Base-by-base conservation (phyloP, 306 rosid genomes). In the Castanopsis chinensis region DNA sequence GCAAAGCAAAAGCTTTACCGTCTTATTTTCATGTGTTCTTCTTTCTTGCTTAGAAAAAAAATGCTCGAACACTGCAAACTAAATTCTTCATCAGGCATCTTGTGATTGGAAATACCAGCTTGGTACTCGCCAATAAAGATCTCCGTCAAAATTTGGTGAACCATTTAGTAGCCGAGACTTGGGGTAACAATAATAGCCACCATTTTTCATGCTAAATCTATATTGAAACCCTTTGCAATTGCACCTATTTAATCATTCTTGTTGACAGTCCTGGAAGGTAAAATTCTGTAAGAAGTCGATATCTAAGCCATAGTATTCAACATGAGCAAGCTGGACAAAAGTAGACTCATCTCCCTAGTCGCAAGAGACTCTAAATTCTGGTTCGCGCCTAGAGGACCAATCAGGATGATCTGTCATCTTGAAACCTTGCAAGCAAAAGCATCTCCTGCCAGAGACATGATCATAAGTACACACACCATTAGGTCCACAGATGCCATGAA, bases 401-500 rank as follows among this genome's bases (percentile, higher is more conserved):
- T 90, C 88, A 5, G 55, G 32, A 1, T 72, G 79, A 74, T 87
- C 58, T 73, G 75, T 78, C 32, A 75, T 58, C 84, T 65, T 82
- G n/a, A 37, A 84, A 3, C 93, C 93, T 30, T 77, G 83, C 41
- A 87, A 41, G 78, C 93, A 90, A 35, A 73, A 83, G 78, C 93
- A 90, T 54, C 73, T 83, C 21, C 91, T 82, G 4, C 91, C 93
- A 0, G 4, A 4, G 1, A 77, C 23, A 35, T 59, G 83, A 35
- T 83, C 67, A 8, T 79, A 25, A 70, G 78, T 77, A 61, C 93
- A 89, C 79, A 85, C 53, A 72, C 91, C 85, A 53, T 85, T 89
- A 45, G 75, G 67, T 2, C 93, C 93, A 37, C 93, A 89, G 17
- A 89, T 3, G 1, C 93, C 96, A 63, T 89, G 90, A 80, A 89